Base-by-base conservation (phyloP, 1,139 yeast species). In the Suzukiozyma palmioleophila region DNA sequence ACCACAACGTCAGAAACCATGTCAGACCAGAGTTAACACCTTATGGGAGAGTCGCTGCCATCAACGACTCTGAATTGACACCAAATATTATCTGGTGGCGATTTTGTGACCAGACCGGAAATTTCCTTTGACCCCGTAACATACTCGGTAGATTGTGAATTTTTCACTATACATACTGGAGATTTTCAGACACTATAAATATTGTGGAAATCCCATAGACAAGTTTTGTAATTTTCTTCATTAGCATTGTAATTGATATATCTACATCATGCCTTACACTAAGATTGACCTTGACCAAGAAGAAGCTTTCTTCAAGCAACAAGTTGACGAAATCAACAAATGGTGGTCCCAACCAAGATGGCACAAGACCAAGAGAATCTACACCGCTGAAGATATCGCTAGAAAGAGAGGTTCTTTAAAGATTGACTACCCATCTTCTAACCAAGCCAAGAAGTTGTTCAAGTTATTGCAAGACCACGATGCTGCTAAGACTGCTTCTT, bases 301-400 rank as follows among this genome's bases (percentile, higher is more conserved):
- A 66, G 86, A 84, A 54, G 62, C 62, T 49, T 71, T 69, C 57
- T 86, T 75, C 75, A 79, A 83, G 55, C 64, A 72, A 39, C 89
- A 88, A 61, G 84, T 87, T 44, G 70, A 75, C 37, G 85, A 80
- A 38, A 82, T 90, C 56, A 77, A 82, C 50, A 59, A 80, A 57
- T 90, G 97, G 97, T 90, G 97, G 97, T 58, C 84, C 9, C 77
- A 83, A 55, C 94, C 96, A 47, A 84, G 98, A 66, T 90, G 96
- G 96, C 69, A 67, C 46, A 79, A 82, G 57, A 85, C 95, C 57
- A 87, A 82, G 70, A 84, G 98, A 63, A 84, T 84, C 59, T 92
- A 90, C 69, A 63, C 87, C 39, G 86, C 97, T 30, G 89, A 82
- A 61, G 95, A 88, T 54, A 88, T 90, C 57, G 97, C 94, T 38